These are phyloP conservation scores for Starmera stellimalicola DNA, from an alignment of 1,139 yeast species.

Conservation along the genomic window DNA sequence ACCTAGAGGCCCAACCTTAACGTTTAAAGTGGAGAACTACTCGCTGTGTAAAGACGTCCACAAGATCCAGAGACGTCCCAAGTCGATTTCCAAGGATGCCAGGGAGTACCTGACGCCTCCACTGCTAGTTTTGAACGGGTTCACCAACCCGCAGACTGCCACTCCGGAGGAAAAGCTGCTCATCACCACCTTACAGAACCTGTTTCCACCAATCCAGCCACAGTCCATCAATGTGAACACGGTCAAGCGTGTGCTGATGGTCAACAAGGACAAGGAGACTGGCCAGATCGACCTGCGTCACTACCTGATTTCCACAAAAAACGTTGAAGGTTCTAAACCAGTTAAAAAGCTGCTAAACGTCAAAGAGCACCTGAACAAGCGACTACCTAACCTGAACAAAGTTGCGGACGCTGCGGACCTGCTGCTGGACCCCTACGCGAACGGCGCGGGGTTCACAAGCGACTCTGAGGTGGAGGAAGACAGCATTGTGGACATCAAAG, in stretches of 20 bases:
- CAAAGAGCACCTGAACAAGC: constrained; percentile 51
- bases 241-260: constrained; percentile 77
- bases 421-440: constrained; percentile 73
- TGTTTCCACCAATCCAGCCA: constrained; percentile 91
- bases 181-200: constrained; percentile 86
- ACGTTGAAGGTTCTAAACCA: constrained; percentile 75
- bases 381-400: constrained; percentile 62
- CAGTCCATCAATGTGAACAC: constrained; percentile 61
- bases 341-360: constrained; percentile 69
- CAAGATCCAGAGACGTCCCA: constrained; percentile 58
- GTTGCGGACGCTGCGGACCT: constrained; percentile 75
- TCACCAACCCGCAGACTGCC: constrained; percentile 46
- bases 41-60: constrained; percentile 80
- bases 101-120: constrained; percentile 73
- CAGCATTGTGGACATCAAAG: constrained; percentile 69
- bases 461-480: constrained; percentile 93
- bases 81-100: constrained; percentile 53
- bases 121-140: constrained; percentile 83
- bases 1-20: constrained; percentile 92
- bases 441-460: constrained; percentile 69
- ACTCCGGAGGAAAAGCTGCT: constrained; percentile 68
- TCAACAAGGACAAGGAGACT: constrained; percentile 62
- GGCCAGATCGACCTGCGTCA: constrained; percentile 81
- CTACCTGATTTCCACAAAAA: constrained; percentile 78
- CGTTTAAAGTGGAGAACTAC: constrained; percentile 69